Base-by-base conservation (phyloP, 2,329 filamentous ascomycete genomes). In the Apiospora sp. region DNA sequence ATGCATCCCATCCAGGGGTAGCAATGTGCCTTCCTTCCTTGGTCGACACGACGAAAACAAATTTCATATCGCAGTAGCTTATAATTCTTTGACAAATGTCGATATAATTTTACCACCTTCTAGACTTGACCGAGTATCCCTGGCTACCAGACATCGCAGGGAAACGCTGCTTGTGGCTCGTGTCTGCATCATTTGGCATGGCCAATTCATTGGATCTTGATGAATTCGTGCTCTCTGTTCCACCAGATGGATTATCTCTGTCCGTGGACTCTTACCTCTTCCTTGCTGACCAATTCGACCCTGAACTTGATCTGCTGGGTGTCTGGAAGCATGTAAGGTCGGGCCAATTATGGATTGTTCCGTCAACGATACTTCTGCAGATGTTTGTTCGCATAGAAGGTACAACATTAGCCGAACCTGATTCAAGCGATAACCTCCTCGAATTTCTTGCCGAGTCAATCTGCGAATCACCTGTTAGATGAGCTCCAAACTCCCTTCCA, bases 391-490 rank as follows among this genome's bases (percentile, higher is more conserved):
- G 27, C 6, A 41, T 72, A 37, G 68, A 68, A 16, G 68, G 49
- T 46, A 8, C 34, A 27, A 7, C 27, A 19, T 43, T 71, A 46
- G 41, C 30, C 13, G 64, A 67, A 8, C 6, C 61, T 10, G 44
- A 48, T 1, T 24, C 41, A 10, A 51, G 67, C 24, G 68, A 43
- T 19, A 49, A 64, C 12, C 13, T 73, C 12, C 61, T 73, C 6
- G 72, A 73, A 24, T 72, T 71, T 22, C 37, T 72, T 43, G 48
- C 71, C 48, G 68, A 51, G 10, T 30, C 68, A 5, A 72, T 73
- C 7, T 72, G 68, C 44, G 46, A 24, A 30, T 64, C 58, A 5
- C 46, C 68, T 22, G 68, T 70, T n/a, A 41, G 68, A 22, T 70
- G 46, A 70, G 14, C 67, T n/a, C 16, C 37, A 10, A 48, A 8